Evolutionary conservation across 192 early-diverging fungal species (phyloP).

Genomic region (Cetraspora pellucida): DNA sequence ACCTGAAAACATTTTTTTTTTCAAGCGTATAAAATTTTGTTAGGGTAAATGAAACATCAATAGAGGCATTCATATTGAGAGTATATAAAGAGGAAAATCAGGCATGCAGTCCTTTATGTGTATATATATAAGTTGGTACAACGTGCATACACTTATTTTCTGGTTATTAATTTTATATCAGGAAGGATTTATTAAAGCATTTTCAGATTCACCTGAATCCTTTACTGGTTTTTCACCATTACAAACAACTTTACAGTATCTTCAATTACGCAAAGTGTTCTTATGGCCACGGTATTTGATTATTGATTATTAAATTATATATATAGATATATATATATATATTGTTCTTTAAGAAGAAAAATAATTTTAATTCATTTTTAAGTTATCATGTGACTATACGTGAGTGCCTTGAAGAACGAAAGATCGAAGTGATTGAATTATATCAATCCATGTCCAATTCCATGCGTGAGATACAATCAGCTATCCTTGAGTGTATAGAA

Average conservation of each 20-base stretch:
- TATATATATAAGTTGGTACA: background rate
- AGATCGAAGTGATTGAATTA: constrained; percentile 72
- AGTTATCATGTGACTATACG: constrained; percentile 72
- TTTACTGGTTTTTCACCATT: constrained; percentile 88
- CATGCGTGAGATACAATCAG: constrained; percentile 83
- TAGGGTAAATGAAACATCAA: constrained; percentile 76
- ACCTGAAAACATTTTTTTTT: constrained; percentile 7
- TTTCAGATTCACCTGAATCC: constrained; percentile 83
- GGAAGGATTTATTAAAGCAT: constrained; percentile 89
- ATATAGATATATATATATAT: no score
- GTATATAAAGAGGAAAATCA: constrained; percentile 80
- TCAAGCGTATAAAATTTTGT: constrained; percentile 16
- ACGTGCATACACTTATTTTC: constrained; percentile 6
- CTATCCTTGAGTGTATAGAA: constrained; percentile 64
- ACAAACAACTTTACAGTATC: constrained; percentile 80
- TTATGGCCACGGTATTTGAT: constrained; percentile 80
- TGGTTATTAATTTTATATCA: constrained; percentile 13
- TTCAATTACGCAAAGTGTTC: constrained; percentile 79
- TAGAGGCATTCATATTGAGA: constrained; percentile 88
- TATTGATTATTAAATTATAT: background rate
- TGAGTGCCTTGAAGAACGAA: constrained; percentile 53
- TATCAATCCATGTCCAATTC: constrained; percentile 73
- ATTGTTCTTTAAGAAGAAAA: no score
- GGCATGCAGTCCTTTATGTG: no score
- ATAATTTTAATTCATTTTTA: background rate